Evolutionary conservation across 306 rosid genomes (phyloP), one percentile per base, ranked within the genome.

Genomic region (Pterocarpus macrocarpus): DNA sequence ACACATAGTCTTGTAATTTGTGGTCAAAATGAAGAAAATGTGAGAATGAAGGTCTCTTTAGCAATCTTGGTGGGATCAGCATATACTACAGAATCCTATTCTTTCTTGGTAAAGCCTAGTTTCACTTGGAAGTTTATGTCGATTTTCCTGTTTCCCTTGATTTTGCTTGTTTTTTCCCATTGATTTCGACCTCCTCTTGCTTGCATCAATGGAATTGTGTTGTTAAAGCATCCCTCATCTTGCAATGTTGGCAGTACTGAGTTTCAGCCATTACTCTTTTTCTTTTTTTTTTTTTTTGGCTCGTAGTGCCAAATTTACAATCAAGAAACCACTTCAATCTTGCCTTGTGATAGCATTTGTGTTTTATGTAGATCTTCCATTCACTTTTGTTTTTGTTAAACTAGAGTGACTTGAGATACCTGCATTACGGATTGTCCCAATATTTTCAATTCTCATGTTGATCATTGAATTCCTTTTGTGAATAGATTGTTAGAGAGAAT

Each of bases 401-500:
- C 12, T 34, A 45, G 64, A 38, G 64, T 82, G 63, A 69, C 53
- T 73, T 79, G 10, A 34, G 81, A 75, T 61, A 52, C 8, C 64
- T 74, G 35, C 56, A 16, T 14, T 73, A 3, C 76, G 44, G 64
- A 32, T 81, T 45, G 67, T 70, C 64, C 73, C 17, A n/a, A 41
- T 43, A 63, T 52, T 58, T 43, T 41, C 56, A 34, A 22, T 69
- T 77, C 75, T 84, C 43, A 59, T 59, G 69, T 57, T 77, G 81
- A 77, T 66, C 3, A 7, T 12, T 82, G 41, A 28, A 34, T 87
- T 49, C 65, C 66, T 49, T 88, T 15, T 76, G 33, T 80, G 77
- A 82, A 81, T 86, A 94, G 98, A 77, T 88, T 77, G 90, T 92
- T 68, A 89, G 85, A 85, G 94, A 94, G 87, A 89, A 88, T 64